phyloP scores from a whole-genome alignment of 768 basidiomycete species.

The Crassisporium funariophilum region DNA sequence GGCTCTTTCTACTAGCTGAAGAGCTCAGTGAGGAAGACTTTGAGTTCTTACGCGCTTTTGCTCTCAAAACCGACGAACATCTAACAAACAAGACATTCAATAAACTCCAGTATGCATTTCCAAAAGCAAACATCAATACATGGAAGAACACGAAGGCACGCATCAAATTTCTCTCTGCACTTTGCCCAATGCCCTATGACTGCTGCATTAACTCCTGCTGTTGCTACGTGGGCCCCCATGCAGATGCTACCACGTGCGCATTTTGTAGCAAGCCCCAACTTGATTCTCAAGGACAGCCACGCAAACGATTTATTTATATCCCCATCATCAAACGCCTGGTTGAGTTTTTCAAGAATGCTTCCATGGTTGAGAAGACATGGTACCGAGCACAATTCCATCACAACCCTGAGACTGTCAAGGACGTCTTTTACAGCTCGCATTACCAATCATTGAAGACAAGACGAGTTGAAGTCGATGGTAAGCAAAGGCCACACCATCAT shows the following conservation, averaged over 20 bases:
- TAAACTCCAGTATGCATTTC: conserved; percentile 26
- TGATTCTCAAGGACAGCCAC: conserved; percentile 18
- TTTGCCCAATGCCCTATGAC: conserved; percentile 34
- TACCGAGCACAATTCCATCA: conserved; percentile 26
- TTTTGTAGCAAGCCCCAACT: conserved; percentile 26
- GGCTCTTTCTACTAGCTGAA: no score
- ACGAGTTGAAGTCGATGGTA: conserved; percentile 23
- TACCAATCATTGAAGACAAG: conserved; percentile 27
- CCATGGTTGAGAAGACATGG: conserved; percentile 17
- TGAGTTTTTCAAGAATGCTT: conserved; percentile 19
- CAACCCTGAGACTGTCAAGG: conserved; percentile 20
- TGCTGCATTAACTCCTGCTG: conserved; percentile 47
- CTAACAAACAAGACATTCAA: conserved; percentile 27
- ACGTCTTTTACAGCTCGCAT: conserved; percentile 36
- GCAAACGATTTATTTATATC: conserved; percentile 35
- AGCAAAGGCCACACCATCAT: conserved; percentile 23
- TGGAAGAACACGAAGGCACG: no score
- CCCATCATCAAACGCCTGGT: conserved; percentile 29
- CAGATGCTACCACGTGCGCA: conserved; percentile 29
- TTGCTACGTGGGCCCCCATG: conserved; percentile 36
- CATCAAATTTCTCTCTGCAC: conserved; percentile 35
- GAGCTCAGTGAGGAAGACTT: conserved; percentile 26
- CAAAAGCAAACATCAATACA: no score
- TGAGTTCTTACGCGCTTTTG: conserved; percentile 27
- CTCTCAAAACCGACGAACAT: conserved; percentile 29